Conservation (phyloP, 805 yeast genomes). For the Ogataea kodamae region DNA sequence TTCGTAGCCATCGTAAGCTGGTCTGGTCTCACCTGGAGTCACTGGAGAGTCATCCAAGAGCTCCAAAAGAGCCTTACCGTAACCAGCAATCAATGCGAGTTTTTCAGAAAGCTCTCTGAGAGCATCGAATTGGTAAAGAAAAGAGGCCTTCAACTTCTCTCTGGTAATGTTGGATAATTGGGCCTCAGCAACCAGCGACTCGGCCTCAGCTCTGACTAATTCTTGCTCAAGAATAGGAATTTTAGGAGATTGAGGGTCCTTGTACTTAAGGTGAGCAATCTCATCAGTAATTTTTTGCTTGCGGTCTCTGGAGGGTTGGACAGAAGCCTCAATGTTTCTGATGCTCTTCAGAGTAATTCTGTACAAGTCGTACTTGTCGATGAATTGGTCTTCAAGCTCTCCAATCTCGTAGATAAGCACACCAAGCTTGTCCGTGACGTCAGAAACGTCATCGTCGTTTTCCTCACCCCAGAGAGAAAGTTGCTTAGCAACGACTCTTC, state of each 20-base stretch:
- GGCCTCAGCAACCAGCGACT: conserved; percentile 97
- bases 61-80: conserved; percentile 96
- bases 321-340: conserved; percentile 95
- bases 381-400: conserved; percentile 96
- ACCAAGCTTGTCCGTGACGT: conserved; percentile 95
- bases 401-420: conserved; percentile 94
- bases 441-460: conserved; percentile 95
- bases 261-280: conserved; percentile 95
- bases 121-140: conserved; percentile 94
- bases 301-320: conserved; percentile 97
- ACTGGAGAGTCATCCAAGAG: conserved; percentile 95
- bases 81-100: conserved; percentile 95
- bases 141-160: conserved; percentile 96
- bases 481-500: conserved; percentile 96
- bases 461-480: conserved; percentile 97
- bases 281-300: conserved; percentile 96
- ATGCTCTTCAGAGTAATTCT: conserved; percentile 91
- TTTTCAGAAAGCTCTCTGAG: conserved; percentile 94
- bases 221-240: conserved; percentile 95
- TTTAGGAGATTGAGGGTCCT: conserved; percentile 97
- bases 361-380: conserved; percentile 97
- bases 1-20: conserved; percentile 97
- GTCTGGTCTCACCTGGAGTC: conserved; percentile 98
- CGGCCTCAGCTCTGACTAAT: conserved; percentile 98
- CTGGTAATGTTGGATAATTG: conserved; percentile 97